Conservation (phyloP, 2,329 filamentous ascomycete genomes). For the Colletotrichum eleusines region DNA sequence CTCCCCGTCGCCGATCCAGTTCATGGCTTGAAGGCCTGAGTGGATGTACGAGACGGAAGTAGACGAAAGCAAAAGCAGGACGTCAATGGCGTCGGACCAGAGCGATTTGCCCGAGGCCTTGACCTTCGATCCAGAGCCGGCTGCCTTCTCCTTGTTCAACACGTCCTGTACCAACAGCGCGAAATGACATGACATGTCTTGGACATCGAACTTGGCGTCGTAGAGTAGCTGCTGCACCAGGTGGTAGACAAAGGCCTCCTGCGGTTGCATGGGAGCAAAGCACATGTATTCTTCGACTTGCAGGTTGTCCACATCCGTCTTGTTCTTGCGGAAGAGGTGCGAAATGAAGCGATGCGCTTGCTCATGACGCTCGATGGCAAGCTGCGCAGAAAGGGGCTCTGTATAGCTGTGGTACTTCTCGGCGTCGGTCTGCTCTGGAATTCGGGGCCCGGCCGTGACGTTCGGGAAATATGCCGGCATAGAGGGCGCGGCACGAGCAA, state of each 20-base stretch:
- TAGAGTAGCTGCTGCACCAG: slow-evolving; percentile 48
- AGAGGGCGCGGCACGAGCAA: slow-evolving; percentile 52
- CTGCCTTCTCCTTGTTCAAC: background rate
- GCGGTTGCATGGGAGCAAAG: slow-evolving; percentile 45
- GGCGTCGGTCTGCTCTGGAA: slow-evolving; percentile 47
- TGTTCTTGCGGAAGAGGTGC: slow-evolving; percentile 50
- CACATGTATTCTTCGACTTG: slow-evolving; percentile 45
- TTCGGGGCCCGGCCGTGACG: slow-evolving; percentile 50
- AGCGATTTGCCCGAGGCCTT: slow-evolving; percentile 15
- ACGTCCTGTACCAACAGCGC: background rate
- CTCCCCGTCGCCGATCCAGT: background rate
- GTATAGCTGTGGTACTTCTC: slow-evolving; percentile 51
- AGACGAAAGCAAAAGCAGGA: slow-evolving; percentile 22
- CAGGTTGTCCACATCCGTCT: slow-evolving; percentile 46
- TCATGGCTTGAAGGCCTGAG: background rate
- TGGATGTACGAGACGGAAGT: background rate
- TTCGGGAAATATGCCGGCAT: slow-evolving; percentile 52
- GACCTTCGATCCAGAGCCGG: background rate
- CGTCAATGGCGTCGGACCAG: slow-evolving; percentile 26
- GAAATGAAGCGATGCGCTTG: slow-evolving; percentile 50
- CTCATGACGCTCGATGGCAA: slow-evolving; percentile 51
- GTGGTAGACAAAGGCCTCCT: slow-evolving; percentile 47
- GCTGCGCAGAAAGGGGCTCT: slow-evolving; percentile 50
- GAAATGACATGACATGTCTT: slow-evolving; percentile 30
- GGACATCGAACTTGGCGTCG: slow-evolving; percentile 47